phyloP scores from a whole-genome alignment of 495 filamentous ascomycete genomes.

The Penicillium paxilli region DNA sequence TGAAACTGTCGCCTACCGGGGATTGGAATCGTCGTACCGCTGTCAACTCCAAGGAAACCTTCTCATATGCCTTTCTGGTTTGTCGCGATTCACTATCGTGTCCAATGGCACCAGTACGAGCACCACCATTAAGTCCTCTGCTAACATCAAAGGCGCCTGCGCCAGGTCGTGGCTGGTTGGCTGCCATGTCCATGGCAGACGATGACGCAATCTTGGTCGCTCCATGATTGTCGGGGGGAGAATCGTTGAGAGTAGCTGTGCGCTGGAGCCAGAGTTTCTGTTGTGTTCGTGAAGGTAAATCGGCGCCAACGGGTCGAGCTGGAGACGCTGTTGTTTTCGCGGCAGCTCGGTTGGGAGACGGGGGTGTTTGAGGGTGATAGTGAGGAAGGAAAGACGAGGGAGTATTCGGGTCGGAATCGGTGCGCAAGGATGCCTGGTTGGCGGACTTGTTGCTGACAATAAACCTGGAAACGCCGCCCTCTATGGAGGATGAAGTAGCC shows the following conservation, averaged over 20 bases:
- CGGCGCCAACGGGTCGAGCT: conserved; percentile 35
- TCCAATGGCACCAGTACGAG: conserved; percentile 25
- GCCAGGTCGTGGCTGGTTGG: conserved; percentile 24
- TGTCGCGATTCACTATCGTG: conserved; percentile 45
- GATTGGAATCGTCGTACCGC: conserved; percentile 48
- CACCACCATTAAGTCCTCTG: conserved; percentile 33
- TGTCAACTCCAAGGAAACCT: conserved; percentile 40
- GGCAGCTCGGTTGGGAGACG: conserved; percentile 33
- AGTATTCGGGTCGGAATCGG: conserved; percentile 50
- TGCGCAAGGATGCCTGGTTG: conserved; percentile 33
- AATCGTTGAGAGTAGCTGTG: conserved; percentile 47
- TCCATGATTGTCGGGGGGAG: conserved; percentile 46
- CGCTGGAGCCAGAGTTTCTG: conserved; percentile 53
- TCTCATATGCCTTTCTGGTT: conserved; percentile 47
- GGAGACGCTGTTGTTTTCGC: conserved; percentile 27
- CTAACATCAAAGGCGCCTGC: conserved; percentile 33
- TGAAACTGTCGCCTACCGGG: conserved; percentile 44
- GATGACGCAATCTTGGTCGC: conserved; percentile 27
- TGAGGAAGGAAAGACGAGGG: conserved; percentile 50
- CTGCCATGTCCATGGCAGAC: conserved; percentile 34
- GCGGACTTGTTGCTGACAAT: conserved; percentile 39
- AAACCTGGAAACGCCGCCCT: conserved; percentile 49
- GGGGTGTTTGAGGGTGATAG: conserved; percentile 48
- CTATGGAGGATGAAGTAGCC: conserved; percentile 49
- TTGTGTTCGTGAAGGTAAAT: conserved; percentile 45